Base-by-base conservation (phyloP, 352 stramenopile genomes). In the Thalassiosira hispida region DNA sequence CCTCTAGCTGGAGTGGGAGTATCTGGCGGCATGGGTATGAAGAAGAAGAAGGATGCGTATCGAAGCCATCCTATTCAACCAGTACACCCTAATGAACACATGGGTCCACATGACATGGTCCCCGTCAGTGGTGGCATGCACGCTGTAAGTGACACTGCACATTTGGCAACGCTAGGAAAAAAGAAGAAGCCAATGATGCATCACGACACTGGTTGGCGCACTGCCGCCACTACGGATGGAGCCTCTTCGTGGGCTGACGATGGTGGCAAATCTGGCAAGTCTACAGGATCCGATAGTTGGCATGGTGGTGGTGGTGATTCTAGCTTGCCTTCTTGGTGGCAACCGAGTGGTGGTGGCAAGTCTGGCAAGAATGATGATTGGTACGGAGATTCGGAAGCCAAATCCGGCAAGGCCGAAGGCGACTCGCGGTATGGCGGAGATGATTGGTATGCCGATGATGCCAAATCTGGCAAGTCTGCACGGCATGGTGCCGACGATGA, bases 121-220 rank as follows among this genome's bases (percentile, higher is more conserved):
- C 16, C 8, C 22, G 59, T 18, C 25, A 22, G 42, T 25, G 18
- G 14, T 31, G 20, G n/a, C 23, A 18, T 11, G 29, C 16, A 6
- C 22, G 25, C 27, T n/a, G n/a, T n/a, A n/a, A n/a, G n/a, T n/a
- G n/a, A n/a, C 6, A 9, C 2, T 31, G 49, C 23, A 61, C 11
- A n/a, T 40, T 38, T 25, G 53, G 22, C 25, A 23, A 23, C 53
- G 22, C 2, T 40, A 0, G 71, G 51, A n/a, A n/a, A n/a, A 42
- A 67, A 64, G 14, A 73, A 73, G 52, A 67, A 68, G 29, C 55
- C 71, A 56, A 68, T 62, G 35, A 44, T 63, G 7, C 25, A 62
- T 68, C 51, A 60, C 16, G 51, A 33, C 18, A 60, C 51, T 7
- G 2, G n/a, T 8, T 18, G 46, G 46, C 14, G 46, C 46, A 55